Evolutionary conservation across 2,329 filamentous ascomycete genomes (phyloP), one percentile per base, ranked within the genome.

Genomic region (Amauroascus niger): DNA sequence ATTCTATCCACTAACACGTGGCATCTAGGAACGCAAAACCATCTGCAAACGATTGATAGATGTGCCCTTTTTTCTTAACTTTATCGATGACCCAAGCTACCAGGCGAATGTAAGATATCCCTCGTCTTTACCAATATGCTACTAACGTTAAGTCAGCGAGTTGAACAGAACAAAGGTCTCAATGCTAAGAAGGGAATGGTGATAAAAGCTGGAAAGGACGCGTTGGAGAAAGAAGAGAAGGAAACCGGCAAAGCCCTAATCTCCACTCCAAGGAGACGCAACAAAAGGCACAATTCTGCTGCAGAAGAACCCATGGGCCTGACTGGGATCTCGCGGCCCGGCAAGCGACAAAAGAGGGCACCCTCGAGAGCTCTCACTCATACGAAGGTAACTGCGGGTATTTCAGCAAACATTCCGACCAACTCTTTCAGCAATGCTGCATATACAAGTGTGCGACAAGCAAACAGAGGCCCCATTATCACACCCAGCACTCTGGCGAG

Each of bases 41-140:
- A 67, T 71, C 30, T 71, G 67, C 63, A 70, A 70, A 52, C 69
- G 70, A 49, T 56, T 71, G 9, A 55, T 70, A 14, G 69, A 70
- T 46, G 58, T 64, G 1, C 56, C 60, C 6, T 71, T 67, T 55
- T 46, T 68, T 28, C 56, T 62, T 41, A 58, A 59, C 3, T 64
- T 72, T 41, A 61, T 71, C 28, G 68, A 72, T 47, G 69, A 72
- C 47, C 70, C 70, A 2, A 45, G 59, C 16, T 61, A 54, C 11
- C 55, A 62, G 18, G 55, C 55, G 30, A 64, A 58, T 33, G 59
- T 61, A 48, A 55, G 59, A 41, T 6, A n/a, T 20, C 5, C 24
- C 14, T 11, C 44, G 20, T 45, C 1, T 28, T 46, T 14, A n/a
- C 18, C 14, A 9, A 26, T 32, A 22, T 20, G 8, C 35, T 20